phyloP scores from a whole-genome alignment of 345 rosid genomes.

The Punica granatum region DNA sequence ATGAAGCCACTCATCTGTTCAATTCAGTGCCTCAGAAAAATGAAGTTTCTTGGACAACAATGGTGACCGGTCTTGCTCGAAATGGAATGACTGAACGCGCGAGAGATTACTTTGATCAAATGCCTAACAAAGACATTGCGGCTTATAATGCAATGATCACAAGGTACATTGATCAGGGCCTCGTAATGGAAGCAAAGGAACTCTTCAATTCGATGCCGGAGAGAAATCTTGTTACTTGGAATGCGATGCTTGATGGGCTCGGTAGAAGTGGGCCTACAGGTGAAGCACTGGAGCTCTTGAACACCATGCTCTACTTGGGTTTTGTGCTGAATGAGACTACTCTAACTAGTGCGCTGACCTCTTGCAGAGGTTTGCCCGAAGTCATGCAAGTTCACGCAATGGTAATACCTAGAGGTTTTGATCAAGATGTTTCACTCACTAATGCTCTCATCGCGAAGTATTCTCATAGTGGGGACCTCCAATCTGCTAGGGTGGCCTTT shows the following conservation, averaged over 20 bases:
- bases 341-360: constrained; percentile 25
- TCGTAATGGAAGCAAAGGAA: constrained; percentile 22
- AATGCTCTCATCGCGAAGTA: constrained; percentile 30
- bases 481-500: constrained; percentile 25
- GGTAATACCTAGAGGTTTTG: constrained; percentile 26
- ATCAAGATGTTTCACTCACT: constrained; percentile 17
- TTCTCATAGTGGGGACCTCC: constrained; percentile 29
- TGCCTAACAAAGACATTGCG: constrained; percentile 24
- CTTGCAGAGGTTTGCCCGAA: constrained; percentile 20
- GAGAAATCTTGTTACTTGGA: constrained; percentile 31
- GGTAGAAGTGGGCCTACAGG: constrained; percentile 27
- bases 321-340: constrained; percentile 25
- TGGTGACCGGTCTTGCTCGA: constrained; percentile 27
- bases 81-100: constrained; percentile 27
- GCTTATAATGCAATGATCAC: constrained; percentile 41
- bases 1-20: constrained; percentile 25
- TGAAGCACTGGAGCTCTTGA: constrained; percentile 24
- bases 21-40: constrained; percentile 31
- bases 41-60: constrained; percentile 32
- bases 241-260: constrained; percentile 30
- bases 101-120: constrained; percentile 22
- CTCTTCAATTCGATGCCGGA: constrained; percentile 24
- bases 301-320: constrained; percentile 19
- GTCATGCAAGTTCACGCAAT: constrained; percentile 27
- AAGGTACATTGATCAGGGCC: constrained; percentile 20